Evolutionary conservation across 2,329 filamentous ascomycete species (phyloP).

Genomic region (Arthrinium phaeospermum): DNA sequence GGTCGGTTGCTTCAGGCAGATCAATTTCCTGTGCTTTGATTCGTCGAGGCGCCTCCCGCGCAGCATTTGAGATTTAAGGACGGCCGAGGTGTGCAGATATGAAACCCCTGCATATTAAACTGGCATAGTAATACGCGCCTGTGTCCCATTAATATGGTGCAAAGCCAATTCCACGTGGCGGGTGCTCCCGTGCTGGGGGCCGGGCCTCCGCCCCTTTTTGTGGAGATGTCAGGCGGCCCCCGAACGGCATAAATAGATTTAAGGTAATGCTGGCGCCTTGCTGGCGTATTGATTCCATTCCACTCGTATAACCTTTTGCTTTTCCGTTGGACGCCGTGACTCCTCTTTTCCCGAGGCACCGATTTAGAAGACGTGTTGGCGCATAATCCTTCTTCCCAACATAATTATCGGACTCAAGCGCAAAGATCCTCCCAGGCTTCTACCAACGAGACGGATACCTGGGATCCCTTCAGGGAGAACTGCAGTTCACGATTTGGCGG

Average conservation of each 20-base stretch:
- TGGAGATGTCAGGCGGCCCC: not conserved
- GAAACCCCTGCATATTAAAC: not conserved
- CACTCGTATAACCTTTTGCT: not conserved
- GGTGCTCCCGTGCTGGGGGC: not conserved
- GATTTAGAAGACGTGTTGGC: not conserved
- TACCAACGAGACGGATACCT: not conserved
- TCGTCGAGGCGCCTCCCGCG: not conserved
- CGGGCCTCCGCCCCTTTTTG: slow-evolving; percentile 9
- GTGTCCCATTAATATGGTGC: not conserved
- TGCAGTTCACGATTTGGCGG: not conserved
- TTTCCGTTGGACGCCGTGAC: not conserved
- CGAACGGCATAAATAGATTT: not conserved
- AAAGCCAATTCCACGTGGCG: not conserved
- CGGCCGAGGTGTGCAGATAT: not conserved
- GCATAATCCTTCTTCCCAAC: not conserved
- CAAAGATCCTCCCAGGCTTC: not conserved
- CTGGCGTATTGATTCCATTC: not conserved
- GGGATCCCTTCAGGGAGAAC: not conserved
- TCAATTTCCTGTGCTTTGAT: not conserved
- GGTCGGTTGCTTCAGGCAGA: not conserved
- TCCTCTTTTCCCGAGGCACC: not conserved
- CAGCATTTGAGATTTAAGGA: not conserved
- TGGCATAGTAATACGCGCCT: not conserved
- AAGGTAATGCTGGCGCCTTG: not conserved
- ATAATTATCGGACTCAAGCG: not conserved